A percentile compares a stretch with the other conserved stretches of the same genome.
These are phyloP conservation scores for Globisporangium acanthophoron DNA, from an alignment of 352 stramenopile species.

Conservation along the genomic window DNA sequence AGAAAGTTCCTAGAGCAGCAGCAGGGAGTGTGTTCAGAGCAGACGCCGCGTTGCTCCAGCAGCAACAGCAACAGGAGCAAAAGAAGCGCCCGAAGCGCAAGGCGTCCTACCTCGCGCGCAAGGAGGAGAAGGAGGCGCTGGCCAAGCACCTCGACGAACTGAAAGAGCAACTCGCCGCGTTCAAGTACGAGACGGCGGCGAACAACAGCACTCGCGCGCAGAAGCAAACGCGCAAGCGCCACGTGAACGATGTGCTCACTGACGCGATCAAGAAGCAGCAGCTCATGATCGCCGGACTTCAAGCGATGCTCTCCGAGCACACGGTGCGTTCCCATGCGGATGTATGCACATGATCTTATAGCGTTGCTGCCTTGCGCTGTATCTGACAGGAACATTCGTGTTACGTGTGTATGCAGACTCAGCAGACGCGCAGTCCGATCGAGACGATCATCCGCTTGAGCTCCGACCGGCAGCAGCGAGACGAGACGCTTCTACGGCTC, in stretches of 20 bases:
- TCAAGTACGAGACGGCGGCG: constrained; percentile 15
- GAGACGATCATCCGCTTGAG: constrained; percentile 43
- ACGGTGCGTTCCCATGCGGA: constrained; percentile 2
- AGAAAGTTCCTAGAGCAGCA: background rate
- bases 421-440: constrained; percentile 26
- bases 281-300: constrained; percentile 8
- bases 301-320: constrained; percentile 16
- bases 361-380: no score
- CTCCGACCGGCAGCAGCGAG: constrained; percentile 21
- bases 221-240: constrained; percentile 10
- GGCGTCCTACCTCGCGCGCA: constrained; percentile 7
- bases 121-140: constrained; percentile 31
- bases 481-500: constrained; percentile 22
- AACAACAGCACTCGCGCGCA: constrained; percentile 4
- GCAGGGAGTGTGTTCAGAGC: no score
- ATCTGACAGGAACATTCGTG: background rate
- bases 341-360: background rate
- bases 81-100: constrained; percentile 13
- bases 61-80: background rate
- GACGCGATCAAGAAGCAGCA: constrained; percentile 12
- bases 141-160: constrained; percentile 23
- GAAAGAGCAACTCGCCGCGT: constrained; percentile 20
- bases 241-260: constrained; percentile 5
- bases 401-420: constrained; percentile 12
- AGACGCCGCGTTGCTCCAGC: no score